Evolutionary conservation across 2,329 filamentous ascomycete genomes (phyloP).

Genomic region (Sclerotinia glacialis): DNA sequence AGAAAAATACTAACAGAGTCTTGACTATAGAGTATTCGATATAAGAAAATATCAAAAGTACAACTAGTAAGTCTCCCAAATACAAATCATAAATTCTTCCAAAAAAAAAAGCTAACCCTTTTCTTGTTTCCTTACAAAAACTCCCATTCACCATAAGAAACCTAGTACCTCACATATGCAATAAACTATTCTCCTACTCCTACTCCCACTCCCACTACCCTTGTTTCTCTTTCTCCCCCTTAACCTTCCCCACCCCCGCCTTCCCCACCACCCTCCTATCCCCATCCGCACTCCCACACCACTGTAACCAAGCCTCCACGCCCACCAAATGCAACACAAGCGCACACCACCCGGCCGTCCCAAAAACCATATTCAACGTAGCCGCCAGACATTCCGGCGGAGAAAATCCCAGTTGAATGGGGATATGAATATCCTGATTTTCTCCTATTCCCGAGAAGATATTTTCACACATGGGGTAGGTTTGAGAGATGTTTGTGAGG

Average conservation of each 20-base stretch:
- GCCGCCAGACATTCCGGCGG: background rate
- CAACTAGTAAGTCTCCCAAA: no score
- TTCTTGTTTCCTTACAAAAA: background rate
- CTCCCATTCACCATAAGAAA: no score
- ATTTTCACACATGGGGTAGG: background rate
- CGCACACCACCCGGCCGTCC: background rate
- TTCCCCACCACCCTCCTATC: background rate
- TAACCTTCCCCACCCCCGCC: no score
- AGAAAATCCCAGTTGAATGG: background rate
- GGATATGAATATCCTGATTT: background rate
- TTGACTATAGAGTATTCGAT: no score
- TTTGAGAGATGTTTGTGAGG: background rate
- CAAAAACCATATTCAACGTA: background rate
- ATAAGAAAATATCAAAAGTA: no score
- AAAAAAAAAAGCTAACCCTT: no score
- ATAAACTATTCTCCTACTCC: background rate
- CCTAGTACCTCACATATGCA: background rate
- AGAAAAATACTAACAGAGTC: no score
- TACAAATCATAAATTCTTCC: no score
- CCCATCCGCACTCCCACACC: background rate
- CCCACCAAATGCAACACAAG: background rate
- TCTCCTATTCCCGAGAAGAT: background rate
- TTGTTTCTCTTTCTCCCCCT: background rate
- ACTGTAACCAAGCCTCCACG: conserved; percentile 3
- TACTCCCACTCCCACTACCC: no score